A percentile compares a stretch with the other conserved stretches of the same genome.
Evolutionary conservation across 805 yeast genomes (phyloP).

Genomic region (Cyberlindnera maritima): DNA sequence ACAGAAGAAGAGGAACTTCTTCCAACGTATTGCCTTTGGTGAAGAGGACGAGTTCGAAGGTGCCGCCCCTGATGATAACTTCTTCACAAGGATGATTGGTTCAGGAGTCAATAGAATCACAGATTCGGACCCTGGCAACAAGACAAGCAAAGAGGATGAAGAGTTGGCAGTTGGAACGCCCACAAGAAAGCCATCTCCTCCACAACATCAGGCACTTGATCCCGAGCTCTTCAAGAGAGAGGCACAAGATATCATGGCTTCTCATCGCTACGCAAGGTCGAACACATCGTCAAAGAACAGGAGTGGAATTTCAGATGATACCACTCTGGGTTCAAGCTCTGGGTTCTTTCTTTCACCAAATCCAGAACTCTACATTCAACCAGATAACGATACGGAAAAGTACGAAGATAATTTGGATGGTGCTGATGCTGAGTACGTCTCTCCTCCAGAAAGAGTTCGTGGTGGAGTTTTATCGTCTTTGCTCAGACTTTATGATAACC

Average conservation of each 20-base stretch:
- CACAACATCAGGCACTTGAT: constrained; percentile 37
- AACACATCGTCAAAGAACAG: background rate
- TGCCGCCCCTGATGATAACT: constrained; percentile 23
- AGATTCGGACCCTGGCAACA: background rate
- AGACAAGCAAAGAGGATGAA: background rate
- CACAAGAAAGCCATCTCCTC: constrained; percentile 19
- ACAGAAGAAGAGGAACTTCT: constrained; percentile 9
- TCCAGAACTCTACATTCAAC: constrained; percentile 42
- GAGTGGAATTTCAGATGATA: constrained; percentile 17
- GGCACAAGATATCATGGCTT: constrained; percentile 51
- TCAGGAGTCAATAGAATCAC: constrained; percentile 29
- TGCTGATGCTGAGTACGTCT: constrained; percentile 42
- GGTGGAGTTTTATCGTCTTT: constrained; percentile 88
- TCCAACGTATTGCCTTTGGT: constrained; percentile 20
- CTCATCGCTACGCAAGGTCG: constrained; percentile 14
- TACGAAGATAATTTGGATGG: constrained; percentile 31
- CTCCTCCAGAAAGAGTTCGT: constrained; percentile 65
- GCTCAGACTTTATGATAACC: constrained; percentile 63
- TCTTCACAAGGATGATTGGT: constrained; percentile 21
- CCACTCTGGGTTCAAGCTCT: constrained; percentile 7
- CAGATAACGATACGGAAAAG: constrained; percentile 21
- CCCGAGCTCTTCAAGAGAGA: constrained; percentile 44
- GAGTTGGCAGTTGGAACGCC: background rate
- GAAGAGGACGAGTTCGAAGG: constrained; percentile 25
- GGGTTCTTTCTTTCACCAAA: constrained; percentile 33